These are phyloP conservation scores for Amylocarpus encephaloides DNA, from an alignment of 2,329 filamentous ascomycete genomes.

Conservation along the genomic window DNA sequence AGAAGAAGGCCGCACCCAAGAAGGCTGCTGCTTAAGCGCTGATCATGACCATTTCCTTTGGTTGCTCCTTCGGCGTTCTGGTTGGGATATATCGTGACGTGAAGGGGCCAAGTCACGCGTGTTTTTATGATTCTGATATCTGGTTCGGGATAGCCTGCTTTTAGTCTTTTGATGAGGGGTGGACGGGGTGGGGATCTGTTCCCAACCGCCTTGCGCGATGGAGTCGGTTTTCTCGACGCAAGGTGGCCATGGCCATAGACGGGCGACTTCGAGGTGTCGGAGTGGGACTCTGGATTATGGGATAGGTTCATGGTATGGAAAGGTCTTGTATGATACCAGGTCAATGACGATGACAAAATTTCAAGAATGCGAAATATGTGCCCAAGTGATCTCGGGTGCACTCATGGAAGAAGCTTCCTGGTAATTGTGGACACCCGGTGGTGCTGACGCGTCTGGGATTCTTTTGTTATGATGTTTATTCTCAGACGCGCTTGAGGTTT, in stretches of 20 bases:
- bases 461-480: background rate
- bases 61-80: slow-evolving; percentile 23
- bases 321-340: slow-evolving; percentile 12
- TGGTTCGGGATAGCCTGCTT: slow-evolving; percentile 7
- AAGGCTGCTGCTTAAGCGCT: slow-evolving; percentile 17
- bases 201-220: slow-evolving; percentile 1
- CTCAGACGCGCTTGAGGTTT: background rate
- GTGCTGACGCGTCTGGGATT: too few relatives aligned
- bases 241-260: slow-evolving; percentile 2
- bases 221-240: background rate
- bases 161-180: slow-evolving; percentile 15
- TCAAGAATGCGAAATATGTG: too few relatives aligned
- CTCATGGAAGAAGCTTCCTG: background rate
- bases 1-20: slow-evolving; percentile 23
- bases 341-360: slow-evolving; percentile 6
- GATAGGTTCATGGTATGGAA: background rate
- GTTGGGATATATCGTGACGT: slow-evolving; percentile 15
- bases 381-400: background rate
- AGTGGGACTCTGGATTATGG: background rate
- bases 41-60: slow-evolving; percentile 11
- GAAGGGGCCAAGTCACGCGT: slow-evolving; percentile 12
- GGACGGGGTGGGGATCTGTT: background rate
- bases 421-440: background rate
- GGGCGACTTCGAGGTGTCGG: background rate
- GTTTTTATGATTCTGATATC: slow-evolving; percentile 12